These are phyloP conservation scores for Verticillium albo-atrum DNA, from an alignment of 2,329 filamentous ascomycete genomes.

Conservation along the genomic window DNA sequence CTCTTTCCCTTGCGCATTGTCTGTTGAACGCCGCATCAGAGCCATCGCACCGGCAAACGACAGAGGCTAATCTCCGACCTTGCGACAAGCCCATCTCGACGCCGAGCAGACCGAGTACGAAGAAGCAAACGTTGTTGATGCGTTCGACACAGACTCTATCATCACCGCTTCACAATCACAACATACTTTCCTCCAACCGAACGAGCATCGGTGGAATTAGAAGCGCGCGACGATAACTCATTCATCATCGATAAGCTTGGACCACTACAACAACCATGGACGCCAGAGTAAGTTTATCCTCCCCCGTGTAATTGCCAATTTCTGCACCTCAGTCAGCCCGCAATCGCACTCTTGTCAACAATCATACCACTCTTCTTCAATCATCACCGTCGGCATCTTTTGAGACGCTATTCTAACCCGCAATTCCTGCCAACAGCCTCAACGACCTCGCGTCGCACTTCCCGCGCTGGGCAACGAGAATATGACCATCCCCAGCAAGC, in stretches of 20 bases:
- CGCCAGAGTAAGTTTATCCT: constrained; percentile 6
- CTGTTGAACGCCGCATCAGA: not conserved
- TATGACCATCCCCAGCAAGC: constrained; percentile 40
- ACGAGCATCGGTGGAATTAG: not conserved
- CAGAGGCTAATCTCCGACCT: not conserved
- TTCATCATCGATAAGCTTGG: not conserved
- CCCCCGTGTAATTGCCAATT: constrained; percentile 1
- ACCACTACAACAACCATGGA: constrained; percentile 11
- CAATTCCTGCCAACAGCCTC: constrained; percentile 23
- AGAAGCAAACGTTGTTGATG: not conserved
- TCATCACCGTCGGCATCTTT: not conserved
- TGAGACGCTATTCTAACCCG: not conserved
- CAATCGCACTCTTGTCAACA: not conserved
- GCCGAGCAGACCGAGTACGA: not conserved
- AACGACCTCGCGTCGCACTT: constrained; percentile 45
- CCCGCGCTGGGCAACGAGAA: constrained; percentile 66
- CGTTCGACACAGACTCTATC: not conserved
- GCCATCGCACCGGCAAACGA: not conserved
- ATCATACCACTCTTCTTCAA: not conserved
- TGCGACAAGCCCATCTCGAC: not conserved
- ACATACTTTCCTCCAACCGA: constrained; percentile 4
- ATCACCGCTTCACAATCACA: not conserved
- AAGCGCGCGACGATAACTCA: not conserved
- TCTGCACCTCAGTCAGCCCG: not conserved
- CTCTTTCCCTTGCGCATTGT: not conserved